Percentiles rank a stretch among this genome's conserved stretches.
Conservation (phyloP, 2,329 filamentous ascomycete genomes). For the Cordyceps cicadae region DNA sequence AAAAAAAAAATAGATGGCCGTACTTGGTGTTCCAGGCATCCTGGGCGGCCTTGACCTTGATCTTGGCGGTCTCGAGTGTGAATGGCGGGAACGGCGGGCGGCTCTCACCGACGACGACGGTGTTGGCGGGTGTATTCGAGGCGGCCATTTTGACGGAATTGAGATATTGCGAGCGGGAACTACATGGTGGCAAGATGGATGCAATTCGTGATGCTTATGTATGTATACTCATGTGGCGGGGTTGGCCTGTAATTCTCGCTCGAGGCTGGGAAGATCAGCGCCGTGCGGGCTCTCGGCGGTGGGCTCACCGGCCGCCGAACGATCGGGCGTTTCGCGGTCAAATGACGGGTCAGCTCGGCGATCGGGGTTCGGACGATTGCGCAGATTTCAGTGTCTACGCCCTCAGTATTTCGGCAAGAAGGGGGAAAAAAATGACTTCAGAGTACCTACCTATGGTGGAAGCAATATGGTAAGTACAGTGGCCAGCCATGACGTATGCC, state of each 20-base stretch:
- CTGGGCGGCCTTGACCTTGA: slow-evolving; percentile 79
- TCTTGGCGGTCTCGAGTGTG: slow-evolving; percentile 58
- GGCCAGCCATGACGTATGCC: too few species aligned
- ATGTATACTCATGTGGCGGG: too few species aligned
- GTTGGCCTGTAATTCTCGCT: background rate
- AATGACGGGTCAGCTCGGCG: background rate
- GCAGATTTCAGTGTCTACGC: too few species aligned
- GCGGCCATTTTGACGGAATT: too few species aligned
- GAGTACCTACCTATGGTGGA: too few species aligned
- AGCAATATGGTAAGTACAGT: too few species aligned
- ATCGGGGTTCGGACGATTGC: background rate
- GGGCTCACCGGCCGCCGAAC: background rate
- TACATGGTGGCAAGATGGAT: too few species aligned
- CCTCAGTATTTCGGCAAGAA: too few species aligned
- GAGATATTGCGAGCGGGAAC: too few species aligned
- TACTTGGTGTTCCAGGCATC: slow-evolving; percentile 74
- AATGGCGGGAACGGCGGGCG: slow-evolving; percentile 58
- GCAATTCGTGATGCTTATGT: too few species aligned
- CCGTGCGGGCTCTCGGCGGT: background rate
- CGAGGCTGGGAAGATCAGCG: background rate
- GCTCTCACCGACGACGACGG: background rate
- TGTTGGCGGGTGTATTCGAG: background rate
- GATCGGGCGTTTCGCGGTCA: background rate
- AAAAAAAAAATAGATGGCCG: background rate
- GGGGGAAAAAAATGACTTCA: too few species aligned